phyloP scores from a whole-genome alignment of 805 yeast species.

The Barnettozyma pratensis region DNA sequence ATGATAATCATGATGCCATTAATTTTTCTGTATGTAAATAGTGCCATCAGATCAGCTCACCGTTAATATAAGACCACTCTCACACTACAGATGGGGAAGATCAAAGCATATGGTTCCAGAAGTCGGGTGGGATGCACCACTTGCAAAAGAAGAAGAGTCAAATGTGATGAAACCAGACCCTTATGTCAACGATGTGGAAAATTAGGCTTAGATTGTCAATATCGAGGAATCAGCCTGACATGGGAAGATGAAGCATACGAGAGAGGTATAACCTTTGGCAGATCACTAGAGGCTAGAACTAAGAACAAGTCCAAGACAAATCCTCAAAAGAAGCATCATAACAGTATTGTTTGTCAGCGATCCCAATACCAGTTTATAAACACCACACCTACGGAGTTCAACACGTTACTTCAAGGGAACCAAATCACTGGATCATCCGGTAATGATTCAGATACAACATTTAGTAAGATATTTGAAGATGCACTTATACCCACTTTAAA shows the following conservation, averaged over 20 bases:
- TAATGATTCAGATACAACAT: neutral
- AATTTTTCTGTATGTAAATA: constrained; percentile 20
- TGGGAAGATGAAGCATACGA: constrained; percentile 36
- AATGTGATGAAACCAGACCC: constrained; percentile 37
- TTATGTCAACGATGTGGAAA: constrained; percentile 28
- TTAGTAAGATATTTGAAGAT: constrained; percentile 14
- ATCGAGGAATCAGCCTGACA: constrained; percentile 17
- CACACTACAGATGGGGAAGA: constrained; percentile 15
- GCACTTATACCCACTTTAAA: constrained; percentile 13
- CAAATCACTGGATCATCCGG: constrained; percentile 4
- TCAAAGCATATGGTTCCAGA: constrained; percentile 24
- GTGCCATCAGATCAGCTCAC: neutral
- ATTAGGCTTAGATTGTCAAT: constrained; percentile 19
- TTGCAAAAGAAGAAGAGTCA: constrained; percentile 45
- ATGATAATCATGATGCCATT: constrained; percentile 2
- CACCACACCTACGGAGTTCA: constrained; percentile 7
- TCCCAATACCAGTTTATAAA: constrained; percentile 13
- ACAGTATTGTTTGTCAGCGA: constrained; percentile 8
- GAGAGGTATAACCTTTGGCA: constrained; percentile 33
- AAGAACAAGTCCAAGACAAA: constrained; percentile 2
- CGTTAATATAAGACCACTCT: too few relatives aligned
- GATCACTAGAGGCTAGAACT: constrained; percentile 26
- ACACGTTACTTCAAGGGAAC: constrained; percentile 2
- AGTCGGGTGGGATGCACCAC: constrained; percentile 43
- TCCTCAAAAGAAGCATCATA: neutral